Evolutionary conservation across 148 eudicot species (phyloP), one percentile per base, ranked within the genome.

Genomic region (Nyssa sinensis): DNA sequence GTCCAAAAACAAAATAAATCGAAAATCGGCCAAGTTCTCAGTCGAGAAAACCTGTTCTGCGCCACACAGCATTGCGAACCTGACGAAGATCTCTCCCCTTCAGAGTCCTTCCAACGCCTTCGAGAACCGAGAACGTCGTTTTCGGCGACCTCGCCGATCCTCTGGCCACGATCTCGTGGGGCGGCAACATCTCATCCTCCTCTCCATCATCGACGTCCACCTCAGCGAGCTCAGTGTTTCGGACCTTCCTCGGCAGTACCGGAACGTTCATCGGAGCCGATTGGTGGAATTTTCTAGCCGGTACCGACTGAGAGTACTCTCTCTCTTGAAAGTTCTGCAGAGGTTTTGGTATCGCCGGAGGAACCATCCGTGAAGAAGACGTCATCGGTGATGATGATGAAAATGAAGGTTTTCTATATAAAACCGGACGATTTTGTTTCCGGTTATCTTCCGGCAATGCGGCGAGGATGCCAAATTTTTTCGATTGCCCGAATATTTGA

Each of bases 101-200:
- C 57, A 90, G 75, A 1, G 95, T 90, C 83, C 95, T 86, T 3
- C 95, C 95, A 0, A 70, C 92, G 7, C 95, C 92, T 86, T 90
- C 95, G 0, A 90, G 81, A 71, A 90, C 90, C 62, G 92, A 88
- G 62, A 84, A 90, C 66, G 94, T 80, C 39, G 83, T 75, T 33
- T 79, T 81, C 76, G 75, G 77, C 41, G 62, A 70, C 27, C 29
- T 77, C 33, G 57, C 34, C 68, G 80, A 86, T 9, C 87, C 87
- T 79, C 88, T 81, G 25, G 85, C 94, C 1, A 86, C 95, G 7
- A 90, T 86, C 86, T 90, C 95, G 35, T 90, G 95, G 55, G 95
- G 95, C 80, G 92, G 95, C 72, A 90, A 62, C 87, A 88, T 84
- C 86, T 83, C 85, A 19, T 83, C 88, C 0, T 88, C 95, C 5